phyloP scores from a whole-genome alignment of 345 rosid genomes.

The Lepidium aucheri region DNA sequence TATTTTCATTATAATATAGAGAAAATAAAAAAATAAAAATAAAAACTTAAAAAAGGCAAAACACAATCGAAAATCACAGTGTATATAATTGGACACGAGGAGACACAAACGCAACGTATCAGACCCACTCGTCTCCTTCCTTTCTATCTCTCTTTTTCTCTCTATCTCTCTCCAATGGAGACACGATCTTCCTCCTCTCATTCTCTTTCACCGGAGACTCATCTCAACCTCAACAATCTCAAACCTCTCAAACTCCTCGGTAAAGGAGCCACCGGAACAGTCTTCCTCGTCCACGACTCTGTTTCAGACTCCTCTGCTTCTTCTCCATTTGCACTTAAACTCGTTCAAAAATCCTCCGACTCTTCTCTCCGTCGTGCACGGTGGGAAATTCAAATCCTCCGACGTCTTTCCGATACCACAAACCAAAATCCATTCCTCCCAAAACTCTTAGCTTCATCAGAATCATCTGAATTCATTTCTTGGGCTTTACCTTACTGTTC shows the following conservation, averaged over 20 bases:
- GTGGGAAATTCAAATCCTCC: slow-evolving; percentile 65
- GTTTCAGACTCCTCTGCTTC: slow-evolving; percentile 41
- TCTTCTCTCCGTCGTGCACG: slow-evolving; percentile 61
- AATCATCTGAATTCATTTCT: slow-evolving; percentile 57
- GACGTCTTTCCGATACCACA: slow-evolving; percentile 32
- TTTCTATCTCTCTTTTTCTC: slow-evolving; percentile 6
- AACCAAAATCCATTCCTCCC: slow-evolving; percentile 75
- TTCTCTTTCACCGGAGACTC: slow-evolving; percentile 1
- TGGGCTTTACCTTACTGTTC: slow-evolving; percentile 91
- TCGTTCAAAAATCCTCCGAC: slow-evolving; percentile 53
- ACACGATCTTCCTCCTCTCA: slow-evolving; percentile 2
- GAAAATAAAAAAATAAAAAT: neutral
- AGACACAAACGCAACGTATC: slow-evolving; percentile 10
- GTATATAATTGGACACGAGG: neutral
- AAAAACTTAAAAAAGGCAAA: neutral
- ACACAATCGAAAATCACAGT: neutral
- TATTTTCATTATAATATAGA: too few relatives aligned
- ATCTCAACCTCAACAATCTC: slow-evolving; percentile 36
- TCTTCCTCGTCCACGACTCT: slow-evolving; percentile 66
- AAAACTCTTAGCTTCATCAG: slow-evolving; percentile 43
- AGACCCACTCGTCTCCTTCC: slow-evolving; percentile 30
- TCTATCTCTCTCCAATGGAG: slow-evolving; percentile 17
- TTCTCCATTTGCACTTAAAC: slow-evolving; percentile 66
- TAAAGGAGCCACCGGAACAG: slow-evolving; percentile 92
- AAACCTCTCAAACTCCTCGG: slow-evolving; percentile 63